Evolutionary conservation across 1,284 basidiomycete species (phyloP), one percentile per base, ranked within the genome.

Genomic region (Cystobasidium pallidum): DNA sequence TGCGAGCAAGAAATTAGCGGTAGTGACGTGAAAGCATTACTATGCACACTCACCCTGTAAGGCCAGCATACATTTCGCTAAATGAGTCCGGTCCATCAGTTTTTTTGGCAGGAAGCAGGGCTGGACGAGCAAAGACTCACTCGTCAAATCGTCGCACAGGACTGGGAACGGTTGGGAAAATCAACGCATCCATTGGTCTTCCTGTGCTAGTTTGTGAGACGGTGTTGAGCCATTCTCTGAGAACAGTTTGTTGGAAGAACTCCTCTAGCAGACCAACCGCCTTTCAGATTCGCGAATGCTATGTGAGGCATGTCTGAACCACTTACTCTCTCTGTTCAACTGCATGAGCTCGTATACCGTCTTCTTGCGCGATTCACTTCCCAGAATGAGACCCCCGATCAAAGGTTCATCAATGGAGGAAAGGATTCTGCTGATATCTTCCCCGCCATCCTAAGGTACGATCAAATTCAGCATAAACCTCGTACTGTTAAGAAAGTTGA

Each of bases 91-190:
- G 32, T 8, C 7, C 3, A 26, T 28, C 58, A 47, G 43, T 24
- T 34, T n/a, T 8, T 17, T 4, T 8, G 26, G n/a, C n/a, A n/a
- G n/a, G n/a, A n/a, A 28, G 43, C 58, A 6, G 4, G 24, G n/a
- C 26, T 43, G 2, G 39, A 17, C 28, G 24, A 45, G 1, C 1
- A 17, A 11, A 13, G 24, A 61, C 39, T 17, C 45, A 61, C 58
- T 61, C 39, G 15, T 26, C 43, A 24, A 59, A 59, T 24, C 43
- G 13, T 32, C 51, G 39, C 26, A 51, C 70, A 76, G 72, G 51
- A 39, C 57, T 51, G 15, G 65, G 65, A 30, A 47, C 72, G 3
- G 86, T 85, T 0, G 81, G 80, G 6, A 77, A 61, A 52, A 89
- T 82, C 28, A 83, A 34, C 26, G 41, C 72, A 47, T 73, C 72